These are phyloP conservation scores for Scleroderma bovista DNA, from an alignment of 768 basidiomycete genomes.

Conservation along the genomic window DNA sequence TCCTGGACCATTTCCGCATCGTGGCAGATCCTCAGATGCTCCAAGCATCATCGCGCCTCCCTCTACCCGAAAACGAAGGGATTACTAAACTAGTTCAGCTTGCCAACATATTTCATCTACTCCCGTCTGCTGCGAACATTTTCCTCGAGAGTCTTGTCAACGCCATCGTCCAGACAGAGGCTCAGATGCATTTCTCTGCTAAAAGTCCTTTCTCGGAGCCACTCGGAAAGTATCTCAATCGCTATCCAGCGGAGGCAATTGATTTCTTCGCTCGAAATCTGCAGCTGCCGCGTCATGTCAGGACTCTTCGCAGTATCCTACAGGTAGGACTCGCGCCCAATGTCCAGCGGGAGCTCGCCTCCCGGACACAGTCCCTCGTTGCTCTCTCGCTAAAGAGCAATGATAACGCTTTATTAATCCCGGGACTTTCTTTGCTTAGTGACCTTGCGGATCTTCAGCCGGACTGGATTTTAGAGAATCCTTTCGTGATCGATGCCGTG, in stretches of 20 bases:
- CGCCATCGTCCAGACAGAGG: conserved; percentile 86
- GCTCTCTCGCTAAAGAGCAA: conserved; percentile 44
- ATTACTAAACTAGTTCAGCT: conserved; percentile 92
- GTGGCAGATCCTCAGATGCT: conserved; percentile 89
- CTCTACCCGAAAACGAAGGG: conserved; percentile 81
- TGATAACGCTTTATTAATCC: conserved; percentile 49
- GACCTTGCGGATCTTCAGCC: conserved; percentile 68
- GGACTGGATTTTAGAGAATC: conserved; percentile 66
- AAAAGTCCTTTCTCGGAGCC: conserved; percentile 91
- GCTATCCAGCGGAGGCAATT: conserved; percentile 81
- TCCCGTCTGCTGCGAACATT: conserved; percentile 89
- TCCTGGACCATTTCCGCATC: conserved; percentile 91
- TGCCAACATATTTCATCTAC: conserved; percentile 94
- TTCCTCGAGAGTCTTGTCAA: conserved; percentile 88
- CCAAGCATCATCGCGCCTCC: conserved; percentile 69
- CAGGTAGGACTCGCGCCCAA: conserved; percentile 74
- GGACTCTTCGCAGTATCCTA: conserved; percentile 80
- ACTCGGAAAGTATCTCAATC: conserved; percentile 84
- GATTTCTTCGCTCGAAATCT: conserved; percentile 81
- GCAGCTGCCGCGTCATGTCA: conserved; percentile 71
- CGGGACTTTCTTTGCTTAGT: conserved; percentile 69
- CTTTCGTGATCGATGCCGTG: conserved; percentile 63
- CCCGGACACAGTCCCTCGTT: conserved; percentile 51
- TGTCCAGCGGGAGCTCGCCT: conserved; percentile 61
- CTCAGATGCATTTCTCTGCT: conserved; percentile 84